Evolutionary conservation across 169 alveolate species (phyloP).

Genomic region (Eimeria falciformis): DNA sequence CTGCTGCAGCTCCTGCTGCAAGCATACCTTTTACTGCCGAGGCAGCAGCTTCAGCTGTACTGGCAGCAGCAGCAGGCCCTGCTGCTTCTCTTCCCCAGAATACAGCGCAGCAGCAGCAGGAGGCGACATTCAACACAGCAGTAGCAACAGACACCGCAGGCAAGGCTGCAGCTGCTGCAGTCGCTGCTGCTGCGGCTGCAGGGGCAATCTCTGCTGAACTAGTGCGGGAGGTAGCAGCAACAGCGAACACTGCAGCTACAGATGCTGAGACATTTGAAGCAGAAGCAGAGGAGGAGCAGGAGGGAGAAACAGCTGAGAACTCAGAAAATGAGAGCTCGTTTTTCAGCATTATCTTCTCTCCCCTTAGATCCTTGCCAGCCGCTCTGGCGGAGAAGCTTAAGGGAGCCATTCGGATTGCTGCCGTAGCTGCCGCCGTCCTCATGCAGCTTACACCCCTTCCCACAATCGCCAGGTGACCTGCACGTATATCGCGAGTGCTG

Average conservation of each 20-base stretch:
- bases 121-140: too few relatives aligned
- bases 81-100: conserved; percentile 1
- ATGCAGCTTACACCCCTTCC: conserved; percentile 78
- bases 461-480: conserved; percentile 41
- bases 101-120: conserved; percentile 28
- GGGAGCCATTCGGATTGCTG: conserved; percentile 12
- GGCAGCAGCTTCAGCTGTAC: conserved; percentile 42
- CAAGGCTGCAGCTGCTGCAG: conserved; percentile 50
- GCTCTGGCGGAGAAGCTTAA: background rate
- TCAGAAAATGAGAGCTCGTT: background rate
- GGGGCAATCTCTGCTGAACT: background rate
- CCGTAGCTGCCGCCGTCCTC: conserved; percentile 65
- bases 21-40: conserved; percentile 22
- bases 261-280: conserved; percentile 1
- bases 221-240: background rate
- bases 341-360: background rate
- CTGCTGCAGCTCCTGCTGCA: background rate
- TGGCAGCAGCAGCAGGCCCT: conserved; percentile 69
- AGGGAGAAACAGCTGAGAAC: background rate
- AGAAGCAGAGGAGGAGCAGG: background rate
- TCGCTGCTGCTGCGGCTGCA: conserved; percentile 38
- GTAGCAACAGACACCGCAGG: conserved; percentile 23
- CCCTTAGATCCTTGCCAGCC: background rate
- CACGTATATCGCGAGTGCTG: too few relatives aligned
- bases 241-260: conserved; percentile 9